phyloP scores from a whole-genome alignment of 371 early-diverging fungal species.

The Mucor lusitanicus region DNA sequence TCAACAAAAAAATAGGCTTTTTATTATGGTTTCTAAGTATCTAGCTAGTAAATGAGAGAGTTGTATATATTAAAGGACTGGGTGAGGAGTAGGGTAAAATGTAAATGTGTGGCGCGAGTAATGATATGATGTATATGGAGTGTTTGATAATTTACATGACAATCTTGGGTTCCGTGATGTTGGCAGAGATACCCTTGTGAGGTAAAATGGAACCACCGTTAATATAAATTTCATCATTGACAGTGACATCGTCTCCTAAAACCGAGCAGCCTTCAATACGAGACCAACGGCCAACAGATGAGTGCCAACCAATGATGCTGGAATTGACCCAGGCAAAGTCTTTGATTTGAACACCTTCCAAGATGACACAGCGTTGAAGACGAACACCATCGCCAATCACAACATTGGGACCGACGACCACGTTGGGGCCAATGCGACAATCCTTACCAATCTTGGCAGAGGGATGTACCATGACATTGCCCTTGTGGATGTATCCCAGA shows the following conservation, averaged over 20 bases:
- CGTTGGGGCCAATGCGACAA: slow-evolving; percentile 96
- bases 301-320: slow-evolving; percentile 97
- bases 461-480: slow-evolving; percentile 90
- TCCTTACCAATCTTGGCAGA: slow-evolving; percentile 90
- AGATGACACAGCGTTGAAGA: slow-evolving; percentile 85
- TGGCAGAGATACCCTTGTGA: slow-evolving; percentile 85
- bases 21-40: neutral
- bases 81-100: neutral
- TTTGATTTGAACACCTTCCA: slow-evolving; percentile 87
- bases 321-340: slow-evolving; percentile 90
- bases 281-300: slow-evolving; percentile 91
- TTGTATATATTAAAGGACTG: too few species aligned
- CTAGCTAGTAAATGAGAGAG: too few species aligned
- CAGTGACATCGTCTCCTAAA: slow-evolving; percentile 93
- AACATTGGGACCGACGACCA: slow-evolving; percentile 91
- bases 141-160: slow-evolving; percentile 81
- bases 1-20: too few species aligned
- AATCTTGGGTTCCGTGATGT: slow-evolving; percentile 92
- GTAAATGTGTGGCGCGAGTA: neutral
- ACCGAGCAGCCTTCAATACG: slow-evolving; percentile 93
- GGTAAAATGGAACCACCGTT: slow-evolving; percentile 95
- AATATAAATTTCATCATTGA: slow-evolving; percentile 90
- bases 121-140: too few species aligned
- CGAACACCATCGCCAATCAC: slow-evolving; percentile 95
- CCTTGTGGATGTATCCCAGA: slow-evolving; percentile 66